These are phyloP conservation scores for Singerocomus rubriflavus DNA, from an alignment of 1,284 basidiomycete species.

Conservation along the genomic window DNA sequence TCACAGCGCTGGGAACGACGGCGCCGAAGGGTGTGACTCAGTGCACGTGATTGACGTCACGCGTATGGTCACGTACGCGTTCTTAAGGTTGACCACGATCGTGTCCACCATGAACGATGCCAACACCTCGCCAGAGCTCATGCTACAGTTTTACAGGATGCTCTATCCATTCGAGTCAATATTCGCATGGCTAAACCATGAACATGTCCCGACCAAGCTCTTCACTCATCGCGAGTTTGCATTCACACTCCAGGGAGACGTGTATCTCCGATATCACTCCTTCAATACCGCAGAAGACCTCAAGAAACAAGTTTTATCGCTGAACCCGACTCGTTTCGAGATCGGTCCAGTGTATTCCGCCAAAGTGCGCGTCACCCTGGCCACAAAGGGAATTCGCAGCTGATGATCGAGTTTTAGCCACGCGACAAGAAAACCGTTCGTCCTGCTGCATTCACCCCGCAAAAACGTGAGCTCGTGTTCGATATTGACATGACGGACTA, in stretches of 20 bases:
- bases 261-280: conserved; percentile 94
- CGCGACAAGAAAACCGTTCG: conserved; percentile 88
- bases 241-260: conserved; percentile 90
- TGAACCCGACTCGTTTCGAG: conserved; percentile 92
- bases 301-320: conserved; percentile 82
- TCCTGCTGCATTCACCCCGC: conserved; percentile 72
- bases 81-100: not conserved
- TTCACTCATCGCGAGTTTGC: conserved; percentile 96
- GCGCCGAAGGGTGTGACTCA: not conserved
- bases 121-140: conserved; percentile 46
- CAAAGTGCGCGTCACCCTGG: conserved; percentile 53
- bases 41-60: conserved; percentile 21
- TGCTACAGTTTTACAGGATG: conserved; percentile 89
- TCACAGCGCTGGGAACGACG: not conserved
- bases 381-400: conserved; percentile 1
- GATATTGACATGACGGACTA: conserved; percentile 99
- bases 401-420: conserved; percentile 52
- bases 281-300: conserved; percentile 85
- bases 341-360: conserved; percentile 94
- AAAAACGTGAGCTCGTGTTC: conserved; percentile 92
- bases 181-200: conserved; percentile 95
- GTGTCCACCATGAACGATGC: conserved; percentile 20
- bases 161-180: conserved; percentile 95
- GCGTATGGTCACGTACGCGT: conserved; percentile 23
- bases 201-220: conserved; percentile 67